A percentile compares a stretch with the other conserved stretches of the same genome.
These are phyloP conservation scores for Rhodotorula toruloides DNA, from an alignment of 768 basidiomycete species.

Conservation along the genomic window DNA sequence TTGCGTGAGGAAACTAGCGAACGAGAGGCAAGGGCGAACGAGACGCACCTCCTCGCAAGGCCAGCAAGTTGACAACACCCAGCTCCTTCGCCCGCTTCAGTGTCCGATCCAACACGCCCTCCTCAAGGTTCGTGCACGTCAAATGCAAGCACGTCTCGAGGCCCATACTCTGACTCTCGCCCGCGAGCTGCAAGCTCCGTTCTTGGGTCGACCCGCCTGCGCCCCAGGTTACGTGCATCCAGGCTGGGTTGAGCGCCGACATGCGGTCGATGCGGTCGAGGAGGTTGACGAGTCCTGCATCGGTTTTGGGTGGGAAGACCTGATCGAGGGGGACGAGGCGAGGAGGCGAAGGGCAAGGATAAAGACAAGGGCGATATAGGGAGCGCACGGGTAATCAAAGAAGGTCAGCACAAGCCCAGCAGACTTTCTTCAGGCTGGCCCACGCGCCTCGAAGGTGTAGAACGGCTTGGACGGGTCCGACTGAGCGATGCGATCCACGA, in stretches of 20 bases:
- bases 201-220: conserved; percentile 90
- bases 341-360: neutral
- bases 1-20: neutral
- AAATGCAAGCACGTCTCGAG: conserved; percentile 98
- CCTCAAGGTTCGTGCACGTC: conserved; percentile 98
- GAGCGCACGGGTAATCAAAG: no score
- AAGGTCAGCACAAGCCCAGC: no score
- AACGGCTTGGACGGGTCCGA: conserved; percentile 58
- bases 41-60: conserved; percentile 75
- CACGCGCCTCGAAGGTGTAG: conserved; percentile 70
- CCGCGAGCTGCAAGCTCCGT: conserved; percentile 78
- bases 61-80: conserved; percentile 83
- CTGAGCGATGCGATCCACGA: conserved; percentile 62
- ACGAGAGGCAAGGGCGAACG: neutral
- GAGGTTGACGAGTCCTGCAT: conserved; percentile 84
- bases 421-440: neutral
- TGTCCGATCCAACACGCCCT: conserved; percentile 86
- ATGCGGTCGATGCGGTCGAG: conserved; percentile 79
- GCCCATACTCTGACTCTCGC: conserved; percentile 71
- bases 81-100: conserved; percentile 70
- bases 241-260: conserved; percentile 67
- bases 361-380: no score
- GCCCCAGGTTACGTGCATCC: conserved; percentile 93
- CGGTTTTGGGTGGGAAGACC: conserved; percentile 91
- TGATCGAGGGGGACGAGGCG: neutral